Percentiles rank a stretch among this genome's conserved stretches.
These are phyloP conservation scores for Lolium rigidum DNA, from an alignment of 176 grass and related monocot genomes.

Conservation along the genomic window DNA sequence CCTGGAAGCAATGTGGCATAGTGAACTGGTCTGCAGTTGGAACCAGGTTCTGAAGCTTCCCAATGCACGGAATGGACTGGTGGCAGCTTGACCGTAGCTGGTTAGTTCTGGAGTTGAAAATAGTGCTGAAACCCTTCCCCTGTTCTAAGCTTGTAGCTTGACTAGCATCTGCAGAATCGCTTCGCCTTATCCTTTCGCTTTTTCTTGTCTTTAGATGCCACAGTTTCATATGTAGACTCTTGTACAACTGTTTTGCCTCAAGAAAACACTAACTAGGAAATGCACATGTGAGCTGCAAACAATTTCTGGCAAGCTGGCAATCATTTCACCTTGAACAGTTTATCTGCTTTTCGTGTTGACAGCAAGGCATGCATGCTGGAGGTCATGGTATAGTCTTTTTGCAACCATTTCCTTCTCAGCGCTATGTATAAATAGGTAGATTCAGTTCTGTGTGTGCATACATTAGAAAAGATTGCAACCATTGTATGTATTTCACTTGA, in stretches of 20 bases:
- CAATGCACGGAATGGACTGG: not conserved
- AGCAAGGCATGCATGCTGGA: not conserved
- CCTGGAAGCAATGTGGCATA: not conserved
- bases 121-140: not conserved
- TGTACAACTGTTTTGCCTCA: not conserved
- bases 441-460: not conserved
- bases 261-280: not conserved
- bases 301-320: not conserved
- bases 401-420: not conserved
- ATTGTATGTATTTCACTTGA: not conserved
- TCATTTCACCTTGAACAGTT: not conserved
- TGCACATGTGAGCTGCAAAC: not conserved
- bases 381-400: not conserved
- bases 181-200: not conserved
- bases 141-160: not conserved
- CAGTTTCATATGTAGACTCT: not conserved
- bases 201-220: not conserved
- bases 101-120: not conserved
- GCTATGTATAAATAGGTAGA: not conserved
- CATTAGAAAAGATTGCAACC: not conserved
- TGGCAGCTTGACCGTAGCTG: not conserved
- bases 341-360: not conserved
- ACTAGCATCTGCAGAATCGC: not conserved
- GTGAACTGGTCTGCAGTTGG: not conserved
- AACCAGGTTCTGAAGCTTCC: not conserved